Base-by-base conservation (phyloP, 805 yeast genomes). In the Nakazawaea wyomingensis region DNA sequence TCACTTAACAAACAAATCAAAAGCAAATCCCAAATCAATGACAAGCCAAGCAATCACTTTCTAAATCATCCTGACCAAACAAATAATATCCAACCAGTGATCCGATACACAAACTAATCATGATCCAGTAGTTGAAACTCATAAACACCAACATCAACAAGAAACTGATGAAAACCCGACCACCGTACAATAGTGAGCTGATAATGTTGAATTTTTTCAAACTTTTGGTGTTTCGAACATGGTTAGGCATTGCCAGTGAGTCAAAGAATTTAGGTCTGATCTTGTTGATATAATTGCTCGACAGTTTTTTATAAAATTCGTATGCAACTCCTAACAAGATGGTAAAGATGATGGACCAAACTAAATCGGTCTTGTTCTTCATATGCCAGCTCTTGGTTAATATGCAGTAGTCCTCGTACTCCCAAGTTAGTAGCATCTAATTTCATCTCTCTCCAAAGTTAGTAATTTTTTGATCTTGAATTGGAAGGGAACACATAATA, bases 81-180 rank as follows among this genome's bases (percentile, higher is more conserved):
- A 64, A 26, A 43, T 54, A 69, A 31, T 59, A 57, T 2, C 76
- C 76, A 1, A 60, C 1, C 4, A 57, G 65, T 1, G 74, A 68
- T 7, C 76, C 76, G 2, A 58, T 40, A 22, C 60, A 65, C 30
- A 68, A 72, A 2, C 73, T 62, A 22, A 62, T 34, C 75, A 71
- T 71, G 32, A 69, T 56, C 72, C 73, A 71, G 38, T 66, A 59
- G 48, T 71, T 71, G 52, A 66, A 71, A 8, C 70, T 65, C 76
- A 71, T 71, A 45, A 71, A 71, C 10, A 71, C 64, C 50, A 71
- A 57, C 76, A 71, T 71, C 50, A 71, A 61, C 53, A 66, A 55
- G 44, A 71, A 68, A 3, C 72, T 66, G 50, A 65, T 68, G 14
- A 68, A 66, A n/a, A 69, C 71, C 44, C 63, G 58, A 14, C 64